Evolutionary conservation across 2,329 filamentous ascomycete species (phyloP).

Genomic region (Aspergillus sp.): DNA sequence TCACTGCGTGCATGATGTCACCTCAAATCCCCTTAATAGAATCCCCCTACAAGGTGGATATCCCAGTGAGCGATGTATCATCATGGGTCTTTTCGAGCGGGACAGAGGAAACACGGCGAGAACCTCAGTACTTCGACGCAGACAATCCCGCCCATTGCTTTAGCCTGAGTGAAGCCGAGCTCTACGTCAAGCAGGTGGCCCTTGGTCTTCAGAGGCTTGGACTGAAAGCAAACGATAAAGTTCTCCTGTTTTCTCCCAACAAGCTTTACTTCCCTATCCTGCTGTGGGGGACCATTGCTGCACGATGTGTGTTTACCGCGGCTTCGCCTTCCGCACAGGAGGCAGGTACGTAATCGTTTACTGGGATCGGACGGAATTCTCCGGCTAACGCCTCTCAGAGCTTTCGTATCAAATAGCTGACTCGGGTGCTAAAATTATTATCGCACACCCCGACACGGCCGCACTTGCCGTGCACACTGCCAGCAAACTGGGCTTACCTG

Average conservation of each 20-base stretch:
- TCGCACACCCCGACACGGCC: neutral
- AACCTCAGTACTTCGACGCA: slow-evolving; percentile 2
- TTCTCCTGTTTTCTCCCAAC: neutral
- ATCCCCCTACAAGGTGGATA: neutral
- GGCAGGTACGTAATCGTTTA: neutral
- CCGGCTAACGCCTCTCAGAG: neutral
- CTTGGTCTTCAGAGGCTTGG: neutral
- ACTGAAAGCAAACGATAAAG: neutral
- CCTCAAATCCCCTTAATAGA: neutral
- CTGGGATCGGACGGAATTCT: neutral
- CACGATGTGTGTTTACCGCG: neutral
- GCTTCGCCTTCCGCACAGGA: neutral
- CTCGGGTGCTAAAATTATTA: neutral
- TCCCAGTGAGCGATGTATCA: neutral
- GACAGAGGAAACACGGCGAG: neutral
- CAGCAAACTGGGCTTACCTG: neutral
- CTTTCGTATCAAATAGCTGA: neutral
- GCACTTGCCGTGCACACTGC: neutral
- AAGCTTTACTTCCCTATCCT: neutral
- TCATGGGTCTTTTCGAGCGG: neutral
- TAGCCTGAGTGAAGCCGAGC: neutral
- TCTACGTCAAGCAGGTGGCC: neutral
- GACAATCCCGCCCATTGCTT: neutral
- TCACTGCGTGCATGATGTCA: neutral
- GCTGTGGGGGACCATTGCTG: neutral